Percentiles rank a stretch among this genome's conserved stretches.
These are phyloP conservation scores for Aspergillus alliaceus DNA, from an alignment of 2,329 filamentous ascomycete species.

Conservation along the genomic window DNA sequence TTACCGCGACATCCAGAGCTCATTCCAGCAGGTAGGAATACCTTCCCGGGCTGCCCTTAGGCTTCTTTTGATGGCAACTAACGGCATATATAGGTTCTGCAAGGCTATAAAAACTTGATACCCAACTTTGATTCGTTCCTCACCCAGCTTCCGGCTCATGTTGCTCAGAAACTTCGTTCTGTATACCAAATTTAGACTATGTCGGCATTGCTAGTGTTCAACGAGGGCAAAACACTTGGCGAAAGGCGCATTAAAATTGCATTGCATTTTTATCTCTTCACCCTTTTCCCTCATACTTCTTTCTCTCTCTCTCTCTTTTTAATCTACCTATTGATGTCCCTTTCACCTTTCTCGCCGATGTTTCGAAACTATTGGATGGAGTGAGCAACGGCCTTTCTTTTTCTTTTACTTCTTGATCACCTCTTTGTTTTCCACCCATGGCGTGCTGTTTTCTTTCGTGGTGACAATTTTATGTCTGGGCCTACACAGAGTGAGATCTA, in stretches of 20 bases:
- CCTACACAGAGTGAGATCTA: conserved; percentile 11
- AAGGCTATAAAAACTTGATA: conserved; percentile 50
- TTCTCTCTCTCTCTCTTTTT: conserved; percentile 9
- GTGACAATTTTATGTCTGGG: conserved; percentile 6
- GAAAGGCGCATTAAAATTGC: conserved; percentile 25
- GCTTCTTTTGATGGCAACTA: background rate
- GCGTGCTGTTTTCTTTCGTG: conserved; percentile 10
- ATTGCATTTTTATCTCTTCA: conserved; percentile 9
- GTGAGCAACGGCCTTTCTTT: conserved; percentile 1
- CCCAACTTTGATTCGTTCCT: conserved; percentile 49
- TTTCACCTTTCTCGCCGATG: conserved; percentile 1
- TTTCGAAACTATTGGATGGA: conserved; percentile 3
- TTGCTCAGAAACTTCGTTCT: conserved; percentile 43
- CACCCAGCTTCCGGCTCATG: conserved; percentile 39
- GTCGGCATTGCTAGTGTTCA: conserved; percentile 19
- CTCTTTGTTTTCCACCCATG: background rate
- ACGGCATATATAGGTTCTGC: conserved; percentile 35
- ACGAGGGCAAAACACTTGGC: conserved; percentile 17
- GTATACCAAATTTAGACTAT: conserved; percentile 42
- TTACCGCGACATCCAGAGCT: conserved; percentile 60
- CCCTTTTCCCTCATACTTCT: background rate
- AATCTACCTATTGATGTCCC: conserved; percentile 10
- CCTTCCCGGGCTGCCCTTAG: background rate
- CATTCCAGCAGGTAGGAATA: conserved; percentile 71
- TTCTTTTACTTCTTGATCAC: conserved; percentile 13